Evolutionary conservation across 2,329 filamentous ascomycete genomes (phyloP).

Genomic region (Curvularia hawaiiensis): DNA sequence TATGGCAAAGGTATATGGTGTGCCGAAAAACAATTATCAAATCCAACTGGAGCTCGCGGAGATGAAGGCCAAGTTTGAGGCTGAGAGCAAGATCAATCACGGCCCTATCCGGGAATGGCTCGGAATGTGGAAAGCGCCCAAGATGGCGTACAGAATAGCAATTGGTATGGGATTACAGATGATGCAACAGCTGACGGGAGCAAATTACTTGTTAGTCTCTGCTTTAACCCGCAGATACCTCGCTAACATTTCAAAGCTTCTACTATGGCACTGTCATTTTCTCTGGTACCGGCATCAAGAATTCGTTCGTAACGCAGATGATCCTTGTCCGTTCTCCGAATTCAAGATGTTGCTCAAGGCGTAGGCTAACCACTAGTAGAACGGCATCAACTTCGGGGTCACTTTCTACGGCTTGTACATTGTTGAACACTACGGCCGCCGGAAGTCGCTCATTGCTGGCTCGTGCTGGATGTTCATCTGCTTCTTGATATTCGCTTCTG

Average conservation of each 20-base stretch:
- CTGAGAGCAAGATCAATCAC: conserved; percentile 46
- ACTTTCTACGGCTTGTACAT: conserved; percentile 53
- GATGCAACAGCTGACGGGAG: conserved; percentile 69
- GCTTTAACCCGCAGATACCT: not conserved
- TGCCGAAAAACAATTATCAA: conserved; percentile 58
- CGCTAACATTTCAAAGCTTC: conserved; percentile 47
- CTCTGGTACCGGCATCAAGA: conserved; percentile 45
- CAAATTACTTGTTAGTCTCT: conserved; percentile 46
- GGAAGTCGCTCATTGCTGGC: conserved; percentile 52
- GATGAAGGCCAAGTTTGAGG: conserved; percentile 59
- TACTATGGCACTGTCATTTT: conserved; percentile 56
- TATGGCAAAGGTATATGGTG: conserved; percentile 60
- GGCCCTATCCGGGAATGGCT: conserved; percentile 56
- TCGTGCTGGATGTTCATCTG: conserved; percentile 58
- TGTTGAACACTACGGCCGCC: conserved; percentile 53
- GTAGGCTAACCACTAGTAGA: conserved; percentile 18
- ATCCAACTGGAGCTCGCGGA: conserved; percentile 59
- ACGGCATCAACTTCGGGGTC: conserved; percentile 53
- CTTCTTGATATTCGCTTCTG: conserved; percentile 59
- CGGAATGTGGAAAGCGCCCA: conserved; percentile 67
- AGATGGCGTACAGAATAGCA: conserved; percentile 67
- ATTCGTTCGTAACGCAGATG: conserved; percentile 53
- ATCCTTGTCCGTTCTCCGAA: conserved; percentile 46
- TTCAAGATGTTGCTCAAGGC: not conserved
- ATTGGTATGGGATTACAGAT: conserved; percentile 67